These are phyloP conservation scores for Cylindricascospora bacillispora DNA, from an alignment of 1,139 yeast genomes.

Conservation along the genomic window DNA sequence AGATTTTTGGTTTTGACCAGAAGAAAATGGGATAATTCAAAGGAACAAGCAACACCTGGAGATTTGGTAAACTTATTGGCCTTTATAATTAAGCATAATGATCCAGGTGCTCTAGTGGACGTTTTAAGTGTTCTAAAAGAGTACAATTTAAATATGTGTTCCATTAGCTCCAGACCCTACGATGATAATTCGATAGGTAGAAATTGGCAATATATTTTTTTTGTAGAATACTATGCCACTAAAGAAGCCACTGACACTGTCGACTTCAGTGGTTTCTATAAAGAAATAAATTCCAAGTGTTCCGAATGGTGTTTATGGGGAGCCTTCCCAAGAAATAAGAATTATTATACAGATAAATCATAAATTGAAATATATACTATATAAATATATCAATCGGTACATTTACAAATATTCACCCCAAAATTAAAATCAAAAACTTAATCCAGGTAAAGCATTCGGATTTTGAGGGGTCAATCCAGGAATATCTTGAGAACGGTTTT, in stretches of 20 bases:
- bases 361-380: constrained; percentile 1
- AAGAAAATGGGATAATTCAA: constrained; percentile 4
- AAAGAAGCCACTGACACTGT: constrained; percentile 4
- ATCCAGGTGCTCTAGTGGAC: constrained; percentile 64
- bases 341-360: constrained; percentile 21
- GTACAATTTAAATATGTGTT: constrained; percentile 50
- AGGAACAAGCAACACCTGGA: constrained; percentile 3
- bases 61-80: constrained; percentile 40
- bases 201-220: constrained; percentile 74
- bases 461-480: not conserved
- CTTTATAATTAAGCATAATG: constrained; percentile 53
- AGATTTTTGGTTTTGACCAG: constrained; percentile 54
- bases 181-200: constrained; percentile 9
- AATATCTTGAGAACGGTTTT: constrained; percentile 1
- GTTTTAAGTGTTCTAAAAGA: constrained; percentile 49
- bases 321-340: constrained; percentile 28
- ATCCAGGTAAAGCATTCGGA: constrained; percentile 5
- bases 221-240: constrained; percentile 42
- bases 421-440: constrained; percentile 1
- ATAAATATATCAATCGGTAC: not conserved
- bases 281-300: constrained; percentile 21
- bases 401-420: not conserved
- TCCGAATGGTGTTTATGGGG: constrained; percentile 29
- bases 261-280: constrained; percentile 13
- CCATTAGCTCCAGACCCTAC: constrained; percentile 57